Base-by-base conservation (phyloP, 352 stramenopile genomes). In the Phytophthora syringae region DNA sequence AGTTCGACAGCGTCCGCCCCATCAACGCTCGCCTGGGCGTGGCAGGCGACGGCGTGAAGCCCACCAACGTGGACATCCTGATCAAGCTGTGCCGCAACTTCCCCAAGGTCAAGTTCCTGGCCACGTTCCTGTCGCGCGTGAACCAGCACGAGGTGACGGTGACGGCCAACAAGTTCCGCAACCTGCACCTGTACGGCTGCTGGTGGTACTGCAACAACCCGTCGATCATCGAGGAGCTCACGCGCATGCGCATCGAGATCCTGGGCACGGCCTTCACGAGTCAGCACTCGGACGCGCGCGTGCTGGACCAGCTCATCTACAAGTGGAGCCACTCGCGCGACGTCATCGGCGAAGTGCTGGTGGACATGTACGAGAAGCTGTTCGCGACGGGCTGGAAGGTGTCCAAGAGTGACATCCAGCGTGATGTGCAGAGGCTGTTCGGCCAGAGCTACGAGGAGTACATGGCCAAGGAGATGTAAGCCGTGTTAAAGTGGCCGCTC, bases 201-300 rank as follows among this genome's bases (percentile, higher is more conserved):
- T 97, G 88, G 88, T 98, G 93, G 92, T 98, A 97, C 80, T 98
- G 91, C 77, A 98, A 98, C 80, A 98, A 98, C 72, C 94, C 94
- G 27, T 97, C 85, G 42, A 97, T 98, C 49, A 98, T 98, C 45
- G 64, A 89, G 37, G 80, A 92, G 67, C 65, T 94, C 43, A 96
- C 86, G 7, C 75, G 68, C 21, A 97, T 98, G 92, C 80, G 95
- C 49, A 81, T 98, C 13, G 92, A 98, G 80, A 93, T 98, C 64
- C 72, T 98, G 24, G 93, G 95, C 20, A 98, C 90, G 43, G 89
- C 80, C 6, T 98, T 98, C 72, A 98, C 93, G 51, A 94, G 89
- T 22, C 94, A 98, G 76, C 95, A 98, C 73, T 96, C 80, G 60
- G 94, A 98, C 74, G 88, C 88, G n/a, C 74, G 94, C 12, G 95